Conservation (phyloP, 768 basidiomycete species). For the Boletus eberwhitei region DNA sequence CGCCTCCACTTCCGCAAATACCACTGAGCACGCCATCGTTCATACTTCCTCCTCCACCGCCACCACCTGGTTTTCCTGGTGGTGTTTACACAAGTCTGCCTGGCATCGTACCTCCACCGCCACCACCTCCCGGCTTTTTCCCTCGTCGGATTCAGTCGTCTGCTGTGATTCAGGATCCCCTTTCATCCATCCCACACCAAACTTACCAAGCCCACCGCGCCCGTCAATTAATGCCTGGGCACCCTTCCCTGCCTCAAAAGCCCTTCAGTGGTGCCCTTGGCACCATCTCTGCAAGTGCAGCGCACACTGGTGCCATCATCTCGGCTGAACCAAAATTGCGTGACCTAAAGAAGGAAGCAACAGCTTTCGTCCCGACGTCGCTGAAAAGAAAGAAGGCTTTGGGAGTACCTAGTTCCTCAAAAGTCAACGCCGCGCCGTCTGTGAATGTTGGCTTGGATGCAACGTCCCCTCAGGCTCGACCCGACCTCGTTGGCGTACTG, state of each 20-base stretch:
- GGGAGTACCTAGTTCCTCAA: conserved; percentile 34
- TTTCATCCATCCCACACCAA: conserved; percentile 71
- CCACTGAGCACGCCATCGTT: conserved; percentile 19
- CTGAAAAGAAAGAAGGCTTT: conserved; percentile 69
- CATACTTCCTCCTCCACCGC: conserved; percentile 16
- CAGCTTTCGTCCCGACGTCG: conserved; percentile 82
- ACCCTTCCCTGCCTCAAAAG: conserved; percentile 45
- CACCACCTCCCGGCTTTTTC: conserved; percentile 66
- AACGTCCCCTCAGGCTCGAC: conserved; percentile 41
- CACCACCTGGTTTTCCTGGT: conserved; percentile 11
- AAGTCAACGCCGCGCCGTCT: conserved; percentile 64
- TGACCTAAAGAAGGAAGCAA: conserved; percentile 93
- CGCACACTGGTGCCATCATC: conserved; percentile 59
- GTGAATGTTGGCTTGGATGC: conserved; percentile 34
- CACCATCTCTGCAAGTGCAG: conserved; percentile 43
- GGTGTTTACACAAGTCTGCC: conserved; percentile 5
- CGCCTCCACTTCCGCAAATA: conserved; percentile 19
- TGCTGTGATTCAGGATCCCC: conserved; percentile 67
- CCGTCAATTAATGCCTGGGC: conserved; percentile 34
- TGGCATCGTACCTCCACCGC: conserved; percentile 29
- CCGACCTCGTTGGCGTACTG: conserved; percentile 63
- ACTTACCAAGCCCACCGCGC: conserved; percentile 75
- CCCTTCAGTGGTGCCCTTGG: conserved; percentile 26
- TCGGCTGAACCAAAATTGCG: conserved; percentile 85
- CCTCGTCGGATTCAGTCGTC: conserved; percentile 49